Conservation (phyloP, 2,329 filamentous ascomycete species). For the Phyllachora maydis region DNA sequence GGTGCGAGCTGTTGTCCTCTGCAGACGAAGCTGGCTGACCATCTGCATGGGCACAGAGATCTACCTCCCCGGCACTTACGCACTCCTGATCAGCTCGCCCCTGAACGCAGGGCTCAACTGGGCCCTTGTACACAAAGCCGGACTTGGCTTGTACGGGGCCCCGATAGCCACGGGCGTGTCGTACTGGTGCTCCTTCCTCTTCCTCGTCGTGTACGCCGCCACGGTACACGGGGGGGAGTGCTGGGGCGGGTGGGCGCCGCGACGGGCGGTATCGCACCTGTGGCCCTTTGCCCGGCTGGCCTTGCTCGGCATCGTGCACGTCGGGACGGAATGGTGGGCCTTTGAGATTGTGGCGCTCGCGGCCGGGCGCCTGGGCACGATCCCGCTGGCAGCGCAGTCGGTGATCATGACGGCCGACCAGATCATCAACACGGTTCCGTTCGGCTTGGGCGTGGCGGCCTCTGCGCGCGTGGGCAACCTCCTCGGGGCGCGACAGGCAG, state of each 20-base stretch:
- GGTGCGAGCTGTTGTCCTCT: constrained; percentile 20
- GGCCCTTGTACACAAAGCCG: constrained; percentile 52
- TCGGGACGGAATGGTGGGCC: constrained; percentile 88
- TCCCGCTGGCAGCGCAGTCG: constrained; percentile 62
- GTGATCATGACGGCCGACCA: constrained; percentile 85
- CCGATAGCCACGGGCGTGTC: constrained; percentile 66
- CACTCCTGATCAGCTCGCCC: constrained; percentile 63
- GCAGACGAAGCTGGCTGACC: not conserved
- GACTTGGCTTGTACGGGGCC: constrained; percentile 55
- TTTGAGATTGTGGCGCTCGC: constrained; percentile 79
- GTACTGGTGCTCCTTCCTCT: constrained; percentile 68
- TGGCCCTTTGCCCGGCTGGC: constrained; percentile 55
- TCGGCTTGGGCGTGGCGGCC: constrained; percentile 67
- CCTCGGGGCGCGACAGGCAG: constrained; percentile 44
- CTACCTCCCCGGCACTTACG: constrained; percentile 69
- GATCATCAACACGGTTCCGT: constrained; percentile 68
- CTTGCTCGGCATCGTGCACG: constrained; percentile 56
- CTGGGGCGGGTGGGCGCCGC: constrained; percentile 54
- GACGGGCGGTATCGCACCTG: constrained; percentile 43
- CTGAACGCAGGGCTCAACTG: constrained; percentile 67
- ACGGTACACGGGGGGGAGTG: constrained; percentile 54
- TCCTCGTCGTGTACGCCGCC: constrained; percentile 52
- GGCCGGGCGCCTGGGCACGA: constrained; percentile 59
- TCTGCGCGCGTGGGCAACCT: constrained; percentile 64
- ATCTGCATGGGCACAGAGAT: too few species aligned